Conservation (phyloP, 2,329 filamentous ascomycete genomes). For the Chlorencoelia australis region DNA sequence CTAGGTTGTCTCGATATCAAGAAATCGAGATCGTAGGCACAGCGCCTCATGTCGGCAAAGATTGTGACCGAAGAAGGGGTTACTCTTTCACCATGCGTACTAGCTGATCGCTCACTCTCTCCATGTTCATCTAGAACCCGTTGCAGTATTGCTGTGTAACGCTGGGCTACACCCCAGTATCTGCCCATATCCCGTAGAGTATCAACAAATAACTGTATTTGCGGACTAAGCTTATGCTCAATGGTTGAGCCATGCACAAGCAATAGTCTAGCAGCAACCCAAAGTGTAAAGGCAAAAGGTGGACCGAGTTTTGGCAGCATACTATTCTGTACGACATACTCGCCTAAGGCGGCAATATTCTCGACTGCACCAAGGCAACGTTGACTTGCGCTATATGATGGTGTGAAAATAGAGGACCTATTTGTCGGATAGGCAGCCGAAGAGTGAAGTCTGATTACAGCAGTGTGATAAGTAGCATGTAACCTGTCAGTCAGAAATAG, state of each 20-base stretch:
- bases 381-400: conserved; percentile 77
- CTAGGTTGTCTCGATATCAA: conserved; percentile 65
- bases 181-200: conserved; percentile 70
- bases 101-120: conserved; percentile 56
- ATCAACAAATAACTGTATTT: conserved; percentile 73
- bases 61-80: conserved; percentile 80
- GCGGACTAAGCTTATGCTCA: conserved; percentile 69
- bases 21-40: conserved; percentile 83
- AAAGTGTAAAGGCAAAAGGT: conserved; percentile 84
- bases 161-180: conserved; percentile 76
- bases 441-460: conserved; percentile 82
- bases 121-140: conserved; percentile 79
- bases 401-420: conserved; percentile 78
- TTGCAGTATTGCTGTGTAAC: conserved; percentile 71
- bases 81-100: conserved; percentile 55
- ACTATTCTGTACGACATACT: conserved; percentile 61
- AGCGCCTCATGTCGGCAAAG: conserved; percentile 81
- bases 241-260: conserved; percentile 88
- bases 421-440: conserved; percentile 89
- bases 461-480: conserved; percentile 70
- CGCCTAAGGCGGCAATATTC: conserved; percentile 67
- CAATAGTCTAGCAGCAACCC: conserved; percentile 80
- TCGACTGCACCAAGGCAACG: conserved; percentile 75
- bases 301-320: conserved; percentile 75
- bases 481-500: no score